A percentile compares a stretch with the other conserved stretches of the same genome.
These are phyloP conservation scores for Trichaptum fuscoviolaceum DNA, from an alignment of 768 basidiomycete genomes.

Conservation along the genomic window DNA sequence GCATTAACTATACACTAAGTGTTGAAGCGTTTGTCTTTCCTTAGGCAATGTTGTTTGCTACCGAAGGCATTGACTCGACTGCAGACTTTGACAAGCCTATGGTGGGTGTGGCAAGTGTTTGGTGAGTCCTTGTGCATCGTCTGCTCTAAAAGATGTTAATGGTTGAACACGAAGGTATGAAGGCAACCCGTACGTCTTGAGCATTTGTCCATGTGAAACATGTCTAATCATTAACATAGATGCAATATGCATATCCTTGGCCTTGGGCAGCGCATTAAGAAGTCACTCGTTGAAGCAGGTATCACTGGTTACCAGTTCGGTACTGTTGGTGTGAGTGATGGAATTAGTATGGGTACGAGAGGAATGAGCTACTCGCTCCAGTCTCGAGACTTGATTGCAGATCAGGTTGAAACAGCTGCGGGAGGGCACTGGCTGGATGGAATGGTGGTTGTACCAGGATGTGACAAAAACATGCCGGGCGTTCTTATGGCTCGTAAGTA, in stretches of 20 bases:
- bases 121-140: constrained; percentile 46
- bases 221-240: constrained; percentile 35
- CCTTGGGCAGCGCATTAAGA: constrained; percentile 82
- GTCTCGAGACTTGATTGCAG: constrained; percentile 95
- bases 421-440: constrained; percentile 98
- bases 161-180: constrained; percentile 71
- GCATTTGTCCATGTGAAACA: constrained; percentile 6
- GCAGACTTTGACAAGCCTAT: constrained; percentile 92
- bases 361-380: constrained; percentile 97
- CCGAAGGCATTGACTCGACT: constrained; percentile 78
- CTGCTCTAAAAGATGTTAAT: not conserved
- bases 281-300: constrained; percentile 61
- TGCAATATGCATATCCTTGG: constrained; percentile 93
- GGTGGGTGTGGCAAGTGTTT: constrained; percentile 96
- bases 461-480: constrained; percentile 99
- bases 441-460: constrained; percentile 95
- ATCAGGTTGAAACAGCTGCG: constrained; percentile 92
- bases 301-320: constrained; percentile 97
- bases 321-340: constrained; percentile 95
- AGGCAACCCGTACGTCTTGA: constrained; percentile 82
- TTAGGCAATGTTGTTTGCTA: constrained; percentile 99
- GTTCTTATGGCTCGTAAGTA: constrained; percentile 91
- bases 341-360: constrained; percentile 94
- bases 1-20: constrained; percentile 4
- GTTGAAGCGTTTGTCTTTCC: constrained; percentile 3